Percentiles rank a stretch among this genome's conserved stretches.
Conservation (phyloP, 192 early-diverging fungal species). For the Coemansia sp. region DNA sequence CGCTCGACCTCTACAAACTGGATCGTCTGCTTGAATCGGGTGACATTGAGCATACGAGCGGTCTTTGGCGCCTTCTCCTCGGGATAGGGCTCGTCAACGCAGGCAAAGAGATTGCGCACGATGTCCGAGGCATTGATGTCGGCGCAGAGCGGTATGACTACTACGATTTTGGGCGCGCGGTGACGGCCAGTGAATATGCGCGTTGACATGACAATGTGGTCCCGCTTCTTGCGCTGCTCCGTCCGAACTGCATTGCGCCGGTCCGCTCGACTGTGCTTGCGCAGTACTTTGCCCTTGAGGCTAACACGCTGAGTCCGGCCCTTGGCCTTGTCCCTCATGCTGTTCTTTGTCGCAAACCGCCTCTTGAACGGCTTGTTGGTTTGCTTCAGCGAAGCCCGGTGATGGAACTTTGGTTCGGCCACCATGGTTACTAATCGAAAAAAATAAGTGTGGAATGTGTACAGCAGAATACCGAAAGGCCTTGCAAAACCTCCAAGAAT, state of each 20-base stretch:
- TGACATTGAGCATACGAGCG: constrained; percentile 52
- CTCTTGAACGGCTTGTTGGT: constrained; percentile 98
- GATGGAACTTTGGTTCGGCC: constrained; percentile 55
- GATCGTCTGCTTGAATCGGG: constrained; percentile 89
- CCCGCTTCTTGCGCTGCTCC: constrained; percentile 81
- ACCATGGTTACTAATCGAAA: not conserved
- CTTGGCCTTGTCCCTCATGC: constrained; percentile 80
- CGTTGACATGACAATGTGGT: constrained; percentile 66
- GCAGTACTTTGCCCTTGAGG: constrained; percentile 61
- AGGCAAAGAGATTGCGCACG: constrained; percentile 54
- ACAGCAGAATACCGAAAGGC: not conserved
- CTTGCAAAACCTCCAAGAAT: not conserved
- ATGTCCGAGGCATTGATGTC: constrained; percentile 64
- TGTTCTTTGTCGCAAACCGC: constrained; percentile 82
- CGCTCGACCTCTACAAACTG: constrained; percentile 79
- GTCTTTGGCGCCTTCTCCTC: constrained; percentile 23
- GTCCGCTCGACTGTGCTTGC: constrained; percentile 68
- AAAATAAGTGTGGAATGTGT: not conserved
- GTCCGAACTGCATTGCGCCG: constrained; percentile 80
- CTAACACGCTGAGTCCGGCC: constrained; percentile 69
- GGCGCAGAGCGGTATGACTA: constrained; percentile 86
- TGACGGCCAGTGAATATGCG: constrained; percentile 83
- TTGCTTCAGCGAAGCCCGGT: constrained; percentile 84
- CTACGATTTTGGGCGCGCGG: constrained; percentile 88
- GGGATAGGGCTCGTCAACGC: constrained; percentile 60